Base-by-base conservation (phyloP, 129 eudicot genomes). In the Tagetes erecta region DNA sequence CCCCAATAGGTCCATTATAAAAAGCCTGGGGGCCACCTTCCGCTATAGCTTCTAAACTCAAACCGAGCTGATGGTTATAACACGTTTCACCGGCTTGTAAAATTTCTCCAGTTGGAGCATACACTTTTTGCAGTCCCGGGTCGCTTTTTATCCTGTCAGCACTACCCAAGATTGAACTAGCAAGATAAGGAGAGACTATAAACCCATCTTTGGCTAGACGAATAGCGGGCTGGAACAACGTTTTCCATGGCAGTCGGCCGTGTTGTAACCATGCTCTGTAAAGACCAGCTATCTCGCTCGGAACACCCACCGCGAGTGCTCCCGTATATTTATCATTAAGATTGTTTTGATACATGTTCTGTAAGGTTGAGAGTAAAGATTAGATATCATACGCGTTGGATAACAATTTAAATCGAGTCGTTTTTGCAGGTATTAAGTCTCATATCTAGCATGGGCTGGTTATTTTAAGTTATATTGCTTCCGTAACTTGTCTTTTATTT, bases 281-380 rank as follows among this genome's bases (percentile, higher is more conserved):
- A n/a, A 94, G 94, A 49, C 96, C 99, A 0, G 97, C 97, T 38
- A 91, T 59, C 85, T 94, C 99, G 3, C 99, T 89, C 0, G 99
- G 99, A 11, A 94, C 91, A 0, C 97, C 99, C 77, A 85, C 80
- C 0, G 99, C 75, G 49, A 91, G 68, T 35, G 93, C 87, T 33
- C 99, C 96, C 0, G 13, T 1, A 33, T 65, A 84, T 75, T 94
- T 94, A 41, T 83, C 67, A 2, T 55, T 36, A 11, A 76, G 73
- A 14, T 91, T 80, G 42, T 80, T 76, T 33, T 79, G 85, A 71
- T 91, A 94, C 99, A 94, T 94, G 79, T 91, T 78, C 99, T 94
- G 81, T 72, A 20, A 20, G 27, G 37, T 40, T 2, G 0, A 30
- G 40, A 60, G 14, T 41, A 55, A 44, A 42, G 0, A 6, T 0